A percentile compares a stretch with the other conserved stretches of the same genome.
Conservation (phyloP, 2,329 filamentous ascomycete species). For the Knufia fluminis region DNA sequence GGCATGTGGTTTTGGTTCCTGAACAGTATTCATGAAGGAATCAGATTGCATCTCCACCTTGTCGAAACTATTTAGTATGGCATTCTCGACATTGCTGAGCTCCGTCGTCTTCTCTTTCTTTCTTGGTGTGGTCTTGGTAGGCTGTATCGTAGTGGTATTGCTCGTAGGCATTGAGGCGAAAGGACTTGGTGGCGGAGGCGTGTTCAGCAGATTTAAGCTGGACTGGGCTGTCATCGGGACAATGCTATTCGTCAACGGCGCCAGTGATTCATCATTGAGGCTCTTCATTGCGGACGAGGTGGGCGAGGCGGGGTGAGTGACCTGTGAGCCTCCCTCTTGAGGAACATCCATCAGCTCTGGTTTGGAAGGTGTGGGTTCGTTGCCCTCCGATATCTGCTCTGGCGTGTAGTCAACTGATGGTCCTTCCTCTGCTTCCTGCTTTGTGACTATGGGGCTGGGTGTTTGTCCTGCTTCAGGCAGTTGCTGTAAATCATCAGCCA, state of each 20-base stretch:
- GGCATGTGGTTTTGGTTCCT: background rate
- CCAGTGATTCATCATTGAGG: background rate
- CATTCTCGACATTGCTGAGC: background rate
- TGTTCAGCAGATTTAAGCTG: background rate
- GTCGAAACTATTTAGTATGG: background rate
- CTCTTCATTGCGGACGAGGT: background rate
- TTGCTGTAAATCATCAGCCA: background rate
- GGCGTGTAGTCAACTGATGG: background rate
- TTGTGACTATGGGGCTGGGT: background rate
- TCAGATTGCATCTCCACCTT: background rate
- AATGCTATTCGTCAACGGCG: background rate
- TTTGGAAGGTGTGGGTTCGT: background rate
- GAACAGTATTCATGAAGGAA: background rate
- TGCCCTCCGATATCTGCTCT: background rate
- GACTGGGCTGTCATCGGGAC: background rate
- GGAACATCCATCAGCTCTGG: no score
- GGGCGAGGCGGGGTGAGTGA: background rate
- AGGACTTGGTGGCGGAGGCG: background rate
- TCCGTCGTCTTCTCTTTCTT: conserved; percentile 8
- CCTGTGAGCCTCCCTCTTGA: no score
- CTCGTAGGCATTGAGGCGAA: background rate
- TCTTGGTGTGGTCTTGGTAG: conserved; percentile 1
- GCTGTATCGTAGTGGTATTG: background rate
- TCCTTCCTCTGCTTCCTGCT: background rate
- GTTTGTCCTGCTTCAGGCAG: background rate